phyloP scores from a whole-genome alignment of 306 rosid species.

The Acacia confusa region DNA sequence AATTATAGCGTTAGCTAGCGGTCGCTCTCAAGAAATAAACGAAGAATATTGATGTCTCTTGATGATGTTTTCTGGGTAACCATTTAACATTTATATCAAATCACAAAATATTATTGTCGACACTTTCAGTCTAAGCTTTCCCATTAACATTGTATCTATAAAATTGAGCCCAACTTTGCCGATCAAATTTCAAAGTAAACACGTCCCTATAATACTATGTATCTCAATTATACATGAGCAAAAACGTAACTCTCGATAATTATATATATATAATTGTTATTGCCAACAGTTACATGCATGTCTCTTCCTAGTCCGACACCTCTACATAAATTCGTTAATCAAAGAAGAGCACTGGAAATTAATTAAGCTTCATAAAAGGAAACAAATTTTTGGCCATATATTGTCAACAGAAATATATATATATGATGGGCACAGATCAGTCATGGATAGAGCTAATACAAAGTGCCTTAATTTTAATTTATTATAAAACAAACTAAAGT shows the following conservation, averaged over 20 bases:
- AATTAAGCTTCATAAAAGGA: not conserved
- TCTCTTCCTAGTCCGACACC: not conserved
- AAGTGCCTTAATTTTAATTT: not conserved
- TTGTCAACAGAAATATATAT: not conserved
- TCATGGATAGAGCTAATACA: not conserved
- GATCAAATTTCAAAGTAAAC: constrained; percentile 2
- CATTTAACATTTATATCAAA: not conserved
- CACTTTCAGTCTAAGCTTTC: not conserved
- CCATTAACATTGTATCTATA: not conserved
- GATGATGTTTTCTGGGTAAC: not conserved
- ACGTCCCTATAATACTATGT: not conserved
- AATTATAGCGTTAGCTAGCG: not conserved
- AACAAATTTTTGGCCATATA: not conserved
- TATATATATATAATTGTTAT: not conserved
- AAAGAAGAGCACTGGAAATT: not conserved
- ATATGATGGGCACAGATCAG: not conserved
- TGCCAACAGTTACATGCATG: not conserved
- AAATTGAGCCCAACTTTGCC: not conserved
- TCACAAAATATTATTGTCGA: not conserved
- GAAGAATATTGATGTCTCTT: not conserved
- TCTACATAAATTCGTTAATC: not conserved
- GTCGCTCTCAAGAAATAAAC: not conserved
- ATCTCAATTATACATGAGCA: not conserved
- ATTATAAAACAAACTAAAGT: not conserved
- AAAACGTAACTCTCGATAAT: not conserved